phyloP scores from a whole-genome alignment of 2,329 filamentous ascomycete genomes.

The Paradendryphiella salina region DNA sequence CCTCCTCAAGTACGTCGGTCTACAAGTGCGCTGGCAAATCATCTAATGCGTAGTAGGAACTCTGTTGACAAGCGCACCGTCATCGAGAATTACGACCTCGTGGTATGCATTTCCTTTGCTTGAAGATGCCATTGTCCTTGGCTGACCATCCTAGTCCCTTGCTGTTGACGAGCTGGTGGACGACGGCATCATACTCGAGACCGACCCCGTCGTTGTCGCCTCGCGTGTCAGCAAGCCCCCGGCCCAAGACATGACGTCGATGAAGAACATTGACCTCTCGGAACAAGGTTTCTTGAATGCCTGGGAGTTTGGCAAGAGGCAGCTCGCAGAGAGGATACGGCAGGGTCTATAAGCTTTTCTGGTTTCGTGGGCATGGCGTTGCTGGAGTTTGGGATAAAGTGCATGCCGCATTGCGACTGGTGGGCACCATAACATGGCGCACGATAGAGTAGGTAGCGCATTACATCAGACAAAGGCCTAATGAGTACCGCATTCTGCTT shows the following conservation, averaged over 20 bases:
- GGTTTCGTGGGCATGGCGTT: constrained; percentile 34
- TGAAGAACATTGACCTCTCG: constrained; percentile 92
- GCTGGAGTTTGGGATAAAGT: constrained; percentile 31
- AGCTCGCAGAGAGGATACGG: constrained; percentile 86
- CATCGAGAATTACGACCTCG: constrained; percentile 97
- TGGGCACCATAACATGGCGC: constrained; percentile 13
- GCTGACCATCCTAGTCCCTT: constrained; percentile 83
- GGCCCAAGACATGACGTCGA: constrained; percentile 80
- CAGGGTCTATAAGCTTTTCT: constrained; percentile 59
- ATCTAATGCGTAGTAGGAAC: constrained; percentile 62
- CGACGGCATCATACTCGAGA: constrained; percentile 89
- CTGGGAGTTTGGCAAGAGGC: constrained; percentile 90
- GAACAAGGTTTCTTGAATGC: constrained; percentile 94
- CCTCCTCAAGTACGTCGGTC: constrained; percentile 76
- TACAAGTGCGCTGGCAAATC: not conserved
- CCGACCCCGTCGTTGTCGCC: constrained; percentile 90
- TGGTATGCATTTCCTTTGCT: constrained; percentile 48
- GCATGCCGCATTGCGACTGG: constrained; percentile 22
- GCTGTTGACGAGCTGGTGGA: constrained; percentile 79
- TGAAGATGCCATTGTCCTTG: not conserved
- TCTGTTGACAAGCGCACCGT: constrained; percentile 97
- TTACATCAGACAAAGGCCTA: constrained; percentile 4
- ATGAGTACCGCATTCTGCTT: constrained; percentile 8
- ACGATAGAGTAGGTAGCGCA: constrained; percentile 16
- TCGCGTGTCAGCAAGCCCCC: constrained; percentile 91